Evolutionary conservation across 2,329 filamentous ascomycete genomes (phyloP).

Genomic region (Karstenula rhodostoma): DNA sequence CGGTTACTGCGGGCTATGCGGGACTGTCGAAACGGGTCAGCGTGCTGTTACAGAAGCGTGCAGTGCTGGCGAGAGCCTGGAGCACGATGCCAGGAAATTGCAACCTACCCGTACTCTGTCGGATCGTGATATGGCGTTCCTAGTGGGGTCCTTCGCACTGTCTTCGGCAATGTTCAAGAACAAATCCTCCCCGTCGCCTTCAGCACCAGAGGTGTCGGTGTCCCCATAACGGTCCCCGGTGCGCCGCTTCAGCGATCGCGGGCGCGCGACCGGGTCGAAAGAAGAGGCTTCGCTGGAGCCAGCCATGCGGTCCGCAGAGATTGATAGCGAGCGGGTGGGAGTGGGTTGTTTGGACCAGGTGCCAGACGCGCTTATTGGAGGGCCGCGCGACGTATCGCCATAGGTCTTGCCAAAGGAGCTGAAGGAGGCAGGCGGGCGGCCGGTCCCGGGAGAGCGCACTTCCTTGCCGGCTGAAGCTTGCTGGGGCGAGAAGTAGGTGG

Average conservation of each 20-base stretch:
- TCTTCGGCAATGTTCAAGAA: slow-evolving; percentile 54
- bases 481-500: slow-evolving; percentile 46
- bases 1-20: slow-evolving; percentile 48
- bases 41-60: background rate
- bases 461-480: slow-evolving; percentile 37
- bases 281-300: slow-evolving; percentile 41
- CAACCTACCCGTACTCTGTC: slow-evolving; percentile 44
- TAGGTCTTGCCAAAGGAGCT: slow-evolving; percentile 52
- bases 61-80: background rate
- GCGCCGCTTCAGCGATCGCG: slow-evolving; percentile 30
- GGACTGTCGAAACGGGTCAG: slow-evolving; percentile 37
- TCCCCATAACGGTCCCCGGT: slow-evolving; percentile 28
- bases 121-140: slow-evolving; percentile 36
- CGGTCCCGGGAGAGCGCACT: slow-evolving; percentile 39
- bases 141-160: slow-evolving; percentile 34
- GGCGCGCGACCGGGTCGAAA: slow-evolving; percentile 40
- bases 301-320: slow-evolving; percentile 33
- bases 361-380: slow-evolving; percentile 50
- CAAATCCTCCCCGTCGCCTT: slow-evolving; percentile 49
- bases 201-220: slow-evolving; percentile 25
- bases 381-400: slow-evolving; percentile 59
- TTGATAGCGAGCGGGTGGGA: slow-evolving; percentile 26
- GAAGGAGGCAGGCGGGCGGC: slow-evolving; percentile 57
- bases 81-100: background rate
- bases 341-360: slow-evolving; percentile 28